A percentile compares a stretch with the other conserved stretches of the same genome.
These are phyloP conservation scores for Oemleria cerasiformis DNA, from an alignment of 306 rosid species.

Conservation along the genomic window DNA sequence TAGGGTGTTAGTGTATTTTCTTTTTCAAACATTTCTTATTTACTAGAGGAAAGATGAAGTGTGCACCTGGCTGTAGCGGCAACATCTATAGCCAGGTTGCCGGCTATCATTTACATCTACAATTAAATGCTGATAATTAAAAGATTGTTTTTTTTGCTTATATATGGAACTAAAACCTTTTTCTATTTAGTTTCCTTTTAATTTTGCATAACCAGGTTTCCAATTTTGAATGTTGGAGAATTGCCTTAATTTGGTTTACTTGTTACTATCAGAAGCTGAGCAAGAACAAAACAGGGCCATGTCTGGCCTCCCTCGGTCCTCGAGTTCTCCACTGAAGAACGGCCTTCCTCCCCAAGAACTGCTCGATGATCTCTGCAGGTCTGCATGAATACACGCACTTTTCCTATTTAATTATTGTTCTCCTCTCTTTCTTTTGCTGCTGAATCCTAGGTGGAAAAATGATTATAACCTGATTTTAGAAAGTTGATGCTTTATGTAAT, in stretches of 20 bases:
- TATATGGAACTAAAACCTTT: neutral
- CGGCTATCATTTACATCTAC: no score
- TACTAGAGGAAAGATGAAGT: neutral
- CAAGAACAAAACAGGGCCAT: conserved; percentile 29
- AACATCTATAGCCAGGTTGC: neutral
- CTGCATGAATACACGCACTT: neutral
- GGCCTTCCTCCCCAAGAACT: conserved; percentile 91
- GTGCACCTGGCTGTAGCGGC: neutral
- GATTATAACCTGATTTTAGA: neutral
- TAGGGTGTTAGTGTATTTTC: neutral
- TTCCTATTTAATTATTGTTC: conserved; percentile 9
- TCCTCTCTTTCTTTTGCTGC: neutral
- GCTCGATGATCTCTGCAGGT: conserved; percentile 97
- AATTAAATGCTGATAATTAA: neutral
- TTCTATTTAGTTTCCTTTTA: neutral
- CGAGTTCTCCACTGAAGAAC: conserved; percentile 60
- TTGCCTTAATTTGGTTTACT: neutral
- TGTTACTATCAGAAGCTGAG: neutral
- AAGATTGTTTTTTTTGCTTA: neutral
- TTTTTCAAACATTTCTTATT: neutral
- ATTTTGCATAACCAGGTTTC: neutral
- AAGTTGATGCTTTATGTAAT: neutral
- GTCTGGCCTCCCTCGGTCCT: conserved; percentile 62
- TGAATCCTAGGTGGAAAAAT: neutral
- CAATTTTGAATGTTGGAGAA: neutral